These are phyloP conservation scores for Melanopsichium pennsylvanicum DNA, from an alignment of 1,284 basidiomycete species.

Conservation along the genomic window DNA sequence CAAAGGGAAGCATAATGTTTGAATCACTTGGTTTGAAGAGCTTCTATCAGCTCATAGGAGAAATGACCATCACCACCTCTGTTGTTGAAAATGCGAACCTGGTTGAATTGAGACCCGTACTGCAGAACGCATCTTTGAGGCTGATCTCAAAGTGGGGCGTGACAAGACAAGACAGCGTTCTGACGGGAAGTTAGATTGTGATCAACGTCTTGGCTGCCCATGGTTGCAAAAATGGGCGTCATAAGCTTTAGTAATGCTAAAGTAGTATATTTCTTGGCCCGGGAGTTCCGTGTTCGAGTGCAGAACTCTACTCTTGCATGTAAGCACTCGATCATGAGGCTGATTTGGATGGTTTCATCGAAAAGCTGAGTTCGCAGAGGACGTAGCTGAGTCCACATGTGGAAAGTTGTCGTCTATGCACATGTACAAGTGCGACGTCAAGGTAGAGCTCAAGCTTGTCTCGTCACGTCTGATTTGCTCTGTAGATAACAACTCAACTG, in stretches of 20 bases:
- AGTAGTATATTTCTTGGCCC: background rate
- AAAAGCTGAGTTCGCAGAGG: no score
- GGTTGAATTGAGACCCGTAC: no score
- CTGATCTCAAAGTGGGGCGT: no score
- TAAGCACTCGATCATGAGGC: background rate
- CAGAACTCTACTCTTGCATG: constrained; percentile 8
- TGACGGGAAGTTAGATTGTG: no score
- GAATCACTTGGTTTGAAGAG: no score
- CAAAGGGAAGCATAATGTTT: no score
- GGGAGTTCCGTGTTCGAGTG: constrained; percentile 2
- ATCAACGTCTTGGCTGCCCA: background rate
- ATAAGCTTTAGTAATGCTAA: background rate
- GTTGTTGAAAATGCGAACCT: no score
- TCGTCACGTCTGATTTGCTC: background rate
- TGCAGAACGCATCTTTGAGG: no score
- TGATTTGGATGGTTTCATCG: no score
- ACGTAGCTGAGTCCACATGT: background rate
- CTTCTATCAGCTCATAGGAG: no score
- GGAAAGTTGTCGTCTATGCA: background rate
- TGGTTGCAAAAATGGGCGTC: background rate
- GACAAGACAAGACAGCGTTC: no score
- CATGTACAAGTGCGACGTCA: background rate
- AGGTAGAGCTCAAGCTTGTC: background rate
- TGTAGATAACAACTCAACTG: constrained; percentile 23
- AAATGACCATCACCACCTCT: no score